Evolutionary conservation across 331 rosid genomes (phyloP).

Genomic region (Phaseolus coccineus): DNA sequence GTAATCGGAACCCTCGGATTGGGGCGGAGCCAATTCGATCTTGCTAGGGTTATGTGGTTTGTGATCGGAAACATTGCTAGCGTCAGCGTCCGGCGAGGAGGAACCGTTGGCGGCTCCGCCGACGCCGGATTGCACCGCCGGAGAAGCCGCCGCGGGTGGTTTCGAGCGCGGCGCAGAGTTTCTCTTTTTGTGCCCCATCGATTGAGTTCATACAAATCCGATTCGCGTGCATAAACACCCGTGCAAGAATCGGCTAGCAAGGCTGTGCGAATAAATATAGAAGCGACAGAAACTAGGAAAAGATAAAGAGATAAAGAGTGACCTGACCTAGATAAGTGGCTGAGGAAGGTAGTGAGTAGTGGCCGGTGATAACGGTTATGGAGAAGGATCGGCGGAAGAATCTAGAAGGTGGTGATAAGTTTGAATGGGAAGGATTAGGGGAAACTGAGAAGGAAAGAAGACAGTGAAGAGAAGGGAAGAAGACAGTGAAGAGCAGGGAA

Average conservation of each 20-base stretch:
- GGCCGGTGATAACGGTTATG: conserved; percentile 41
- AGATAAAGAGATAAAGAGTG: conserved; percentile 9
- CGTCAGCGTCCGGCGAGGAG: conserved; percentile 46
- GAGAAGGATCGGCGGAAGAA: conserved; percentile 60
- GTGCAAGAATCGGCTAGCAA: neutral
- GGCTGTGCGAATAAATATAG: neutral
- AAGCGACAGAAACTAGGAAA: neutral
- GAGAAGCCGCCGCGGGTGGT: conserved; percentile 67
- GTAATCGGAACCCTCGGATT: conserved; percentile 56
- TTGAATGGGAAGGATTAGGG: neutral
- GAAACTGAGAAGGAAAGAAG: neutral
- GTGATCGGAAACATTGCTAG: conserved; percentile 38
- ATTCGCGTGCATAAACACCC: conserved; percentile 68
- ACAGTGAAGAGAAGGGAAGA: neutral
- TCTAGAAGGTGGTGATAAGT: conserved; percentile 35
- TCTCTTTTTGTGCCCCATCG: conserved; percentile 89
- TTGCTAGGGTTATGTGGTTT: conserved; percentile 50
- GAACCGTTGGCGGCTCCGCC: conserved; percentile 62
- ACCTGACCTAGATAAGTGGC: conserved; percentile 30
- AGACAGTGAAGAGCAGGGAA: neutral
- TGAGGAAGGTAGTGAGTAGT: conserved; percentile 1
- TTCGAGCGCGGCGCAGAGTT: conserved; percentile 68
- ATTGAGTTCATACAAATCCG: conserved; percentile 60
- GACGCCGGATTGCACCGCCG: conserved; percentile 54
- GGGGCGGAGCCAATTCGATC: conserved; percentile 59